Evolutionary conservation across 371 early-diverging fungal genomes (phyloP).

Genomic region (Rhizomucor pusillus): DNA sequence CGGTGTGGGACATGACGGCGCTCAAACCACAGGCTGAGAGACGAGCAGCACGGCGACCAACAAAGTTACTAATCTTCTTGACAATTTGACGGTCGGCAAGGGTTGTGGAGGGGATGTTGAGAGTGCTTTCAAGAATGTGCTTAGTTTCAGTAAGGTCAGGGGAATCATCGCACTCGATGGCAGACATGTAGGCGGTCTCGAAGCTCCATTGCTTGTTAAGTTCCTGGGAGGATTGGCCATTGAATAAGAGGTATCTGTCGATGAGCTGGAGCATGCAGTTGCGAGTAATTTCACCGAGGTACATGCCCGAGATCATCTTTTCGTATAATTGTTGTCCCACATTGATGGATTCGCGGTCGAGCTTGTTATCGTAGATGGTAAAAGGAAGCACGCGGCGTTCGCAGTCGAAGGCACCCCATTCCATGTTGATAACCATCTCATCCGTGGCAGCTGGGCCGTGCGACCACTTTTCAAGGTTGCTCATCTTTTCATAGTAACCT

Average conservation of each 20-base stretch:
- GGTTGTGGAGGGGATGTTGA: constrained; percentile 66
- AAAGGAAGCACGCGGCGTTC: constrained; percentile 69
- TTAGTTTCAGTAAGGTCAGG: constrained; percentile 63
- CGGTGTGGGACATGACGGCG: constrained; percentile 70
- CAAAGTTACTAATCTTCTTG: constrained; percentile 71
- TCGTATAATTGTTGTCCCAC: constrained; percentile 81
- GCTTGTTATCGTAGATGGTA: constrained; percentile 79
- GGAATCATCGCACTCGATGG: constrained; percentile 83
- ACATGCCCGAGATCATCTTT: constrained; percentile 94
- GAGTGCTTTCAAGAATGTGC: constrained; percentile 72
- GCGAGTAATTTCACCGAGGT: constrained; percentile 92
- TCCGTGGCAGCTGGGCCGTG: constrained; percentile 29
- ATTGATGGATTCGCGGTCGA: constrained; percentile 82
- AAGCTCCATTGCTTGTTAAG: constrained; percentile 78
- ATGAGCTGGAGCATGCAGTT: constrained; percentile 67
- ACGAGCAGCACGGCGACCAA: constrained; percentile 87
- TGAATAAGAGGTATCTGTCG: constrained; percentile 40
- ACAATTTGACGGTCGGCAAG: constrained; percentile 81
- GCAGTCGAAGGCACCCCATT: constrained; percentile 88
- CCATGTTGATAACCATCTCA: constrained; percentile 91
- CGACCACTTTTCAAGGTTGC: constrained; percentile 42
- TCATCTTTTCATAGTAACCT: constrained; percentile 71
- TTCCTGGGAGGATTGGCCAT: constrained; percentile 61
- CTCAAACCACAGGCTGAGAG: constrained; percentile 81
- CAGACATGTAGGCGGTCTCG: constrained; percentile 89